Percentiles rank a stretch among this genome's conserved stretches.
Evolutionary conservation across 176 grass and related monocot species (phyloP).

Genomic region (Cenchrus americanus): DNA sequence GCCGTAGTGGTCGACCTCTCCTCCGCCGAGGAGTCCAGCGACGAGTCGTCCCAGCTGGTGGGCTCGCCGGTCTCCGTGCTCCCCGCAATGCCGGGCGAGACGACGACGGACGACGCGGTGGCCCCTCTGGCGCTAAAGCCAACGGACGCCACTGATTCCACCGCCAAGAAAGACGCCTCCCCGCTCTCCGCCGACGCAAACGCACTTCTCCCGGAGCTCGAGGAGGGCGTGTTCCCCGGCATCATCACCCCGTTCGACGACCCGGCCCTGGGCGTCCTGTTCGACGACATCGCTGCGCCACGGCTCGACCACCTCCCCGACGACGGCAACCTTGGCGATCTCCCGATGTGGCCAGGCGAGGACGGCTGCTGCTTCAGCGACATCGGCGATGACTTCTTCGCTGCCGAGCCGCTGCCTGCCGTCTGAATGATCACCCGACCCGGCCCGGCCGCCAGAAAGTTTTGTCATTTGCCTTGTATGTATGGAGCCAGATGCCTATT

Average conservation of each 20-base stretch:
- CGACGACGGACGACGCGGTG: no score
- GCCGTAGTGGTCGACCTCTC: not conserved
- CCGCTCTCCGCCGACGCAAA: constrained; percentile 17
- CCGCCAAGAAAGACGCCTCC: not conserved
- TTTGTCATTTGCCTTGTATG: constrained; percentile 27
- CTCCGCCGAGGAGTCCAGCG: constrained; percentile 62
- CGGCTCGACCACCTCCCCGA: not conserved
- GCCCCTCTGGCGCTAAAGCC: not conserved
- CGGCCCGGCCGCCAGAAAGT: not conserved
- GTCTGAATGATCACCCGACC: not conserved
- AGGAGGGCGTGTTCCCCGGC: not conserved
- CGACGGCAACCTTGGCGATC: constrained; percentile 35
- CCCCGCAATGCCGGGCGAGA: not conserved
- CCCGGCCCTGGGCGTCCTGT: not conserved
- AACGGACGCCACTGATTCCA: not conserved
- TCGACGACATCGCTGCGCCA: not conserved
- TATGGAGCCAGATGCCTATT: constrained; percentile 1
- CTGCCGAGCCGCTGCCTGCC: not conserved
- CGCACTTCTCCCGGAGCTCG: not conserved
- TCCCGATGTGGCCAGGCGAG: constrained; percentile 23
- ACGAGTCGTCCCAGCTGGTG: constrained; percentile 63
- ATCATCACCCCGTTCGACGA: constrained; percentile 22
- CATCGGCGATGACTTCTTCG: constrained; percentile 14
- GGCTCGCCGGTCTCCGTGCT: constrained; percentile 84
- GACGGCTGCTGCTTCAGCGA: constrained; percentile 27